These are phyloP conservation scores for Fusarium chaquense DNA, from an alignment of 2,329 filamentous ascomycete genomes.

Conservation along the genomic window DNA sequence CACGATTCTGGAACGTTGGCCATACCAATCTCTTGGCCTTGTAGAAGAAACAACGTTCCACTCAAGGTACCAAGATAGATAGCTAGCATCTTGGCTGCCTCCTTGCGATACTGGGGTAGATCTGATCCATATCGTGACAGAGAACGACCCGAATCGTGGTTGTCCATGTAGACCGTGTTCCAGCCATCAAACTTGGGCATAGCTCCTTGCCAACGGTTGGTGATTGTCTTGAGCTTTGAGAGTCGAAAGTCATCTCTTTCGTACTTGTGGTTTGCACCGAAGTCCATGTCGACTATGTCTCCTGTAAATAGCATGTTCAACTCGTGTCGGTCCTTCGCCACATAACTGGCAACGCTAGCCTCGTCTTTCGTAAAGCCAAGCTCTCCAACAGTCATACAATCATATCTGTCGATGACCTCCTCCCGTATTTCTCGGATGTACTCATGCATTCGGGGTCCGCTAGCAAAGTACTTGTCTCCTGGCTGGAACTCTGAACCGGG, in stretches of 20 bases:
- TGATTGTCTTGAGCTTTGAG: conserved; percentile 52
- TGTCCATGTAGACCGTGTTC: conserved; percentile 67
- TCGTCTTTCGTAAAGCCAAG: conserved; percentile 52
- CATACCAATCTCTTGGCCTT: conserved; percentile 67
- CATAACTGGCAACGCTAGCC: conserved; percentile 60
- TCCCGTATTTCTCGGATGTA: conserved; percentile 47
- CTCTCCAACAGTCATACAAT: conserved; percentile 64
- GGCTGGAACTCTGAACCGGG: conserved; percentile 52
- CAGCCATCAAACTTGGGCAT: conserved; percentile 56
- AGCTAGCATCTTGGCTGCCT: conserved; percentile 62
- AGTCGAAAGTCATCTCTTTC: conserved; percentile 58
- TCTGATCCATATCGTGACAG: conserved; percentile 62
- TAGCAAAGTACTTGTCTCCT: conserved; percentile 60
- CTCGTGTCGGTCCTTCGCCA: conserved; percentile 57
- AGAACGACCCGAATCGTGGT: conserved; percentile 66
- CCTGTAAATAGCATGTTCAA: conserved; percentile 48
- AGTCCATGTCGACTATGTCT: conserved; percentile 46
- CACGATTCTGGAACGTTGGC: conserved; percentile 59
- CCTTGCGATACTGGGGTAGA: conserved; percentile 51
- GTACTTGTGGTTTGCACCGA: conserved; percentile 52
- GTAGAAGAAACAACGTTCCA: conserved; percentile 62
- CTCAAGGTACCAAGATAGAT: conserved; percentile 55
- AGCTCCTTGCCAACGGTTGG: conserved; percentile 55
- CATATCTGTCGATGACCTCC: conserved; percentile 61
- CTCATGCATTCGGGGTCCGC: conserved; percentile 67